These are phyloP conservation scores for Sextonia rubra DNA, from an alignment of 164 flowering plant species.

Conservation along the genomic window DNA sequence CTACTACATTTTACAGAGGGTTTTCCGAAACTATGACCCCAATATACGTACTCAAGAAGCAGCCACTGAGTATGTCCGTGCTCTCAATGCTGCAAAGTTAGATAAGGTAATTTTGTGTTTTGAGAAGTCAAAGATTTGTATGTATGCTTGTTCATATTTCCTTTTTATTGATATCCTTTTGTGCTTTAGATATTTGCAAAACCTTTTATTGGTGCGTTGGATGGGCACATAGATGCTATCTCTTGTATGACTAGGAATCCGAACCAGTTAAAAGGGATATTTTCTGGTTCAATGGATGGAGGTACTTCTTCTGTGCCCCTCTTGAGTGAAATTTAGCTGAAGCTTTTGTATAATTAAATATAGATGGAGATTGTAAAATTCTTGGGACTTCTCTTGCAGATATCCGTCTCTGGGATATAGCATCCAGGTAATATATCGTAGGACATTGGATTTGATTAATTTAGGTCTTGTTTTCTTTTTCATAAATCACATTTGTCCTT, in stretches of 20 bases:
- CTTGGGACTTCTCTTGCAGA: conserved; percentile 43
- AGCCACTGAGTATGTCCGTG: conserved; percentile 83
- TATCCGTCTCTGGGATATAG: conserved; percentile 94
- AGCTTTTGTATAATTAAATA: background rate
- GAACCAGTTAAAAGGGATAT: conserved; percentile 72
- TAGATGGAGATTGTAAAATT: background rate
- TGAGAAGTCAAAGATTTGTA: background rate
- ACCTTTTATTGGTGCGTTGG: conserved; percentile 95
- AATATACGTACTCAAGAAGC: conserved; percentile 71
- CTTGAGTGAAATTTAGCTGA: background rate
- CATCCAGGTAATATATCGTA: conserved; percentile 56
- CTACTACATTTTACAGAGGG: conserved; percentile 39
- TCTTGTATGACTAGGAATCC: conserved; percentile 96
- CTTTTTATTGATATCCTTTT: conserved; percentile 1
- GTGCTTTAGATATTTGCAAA: conserved; percentile 69
- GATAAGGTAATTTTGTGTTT: conserved; percentile 54
- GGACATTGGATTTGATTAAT: conserved; percentile 2
- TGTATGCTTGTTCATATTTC: background rate
- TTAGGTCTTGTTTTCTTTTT: background rate
- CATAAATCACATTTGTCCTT: too few species aligned
- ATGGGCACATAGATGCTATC: conserved; percentile 74
- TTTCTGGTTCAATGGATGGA: conserved; percentile 98
- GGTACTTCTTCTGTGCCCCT: conserved; percentile 33
- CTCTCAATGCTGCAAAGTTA: conserved; percentile 83
- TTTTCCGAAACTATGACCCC: conserved; percentile 82